A percentile compares a stretch with the other conserved stretches of the same genome.
Evolutionary conservation across 352 stramenopile genomes (phyloP).

Genomic region (Elongisporangium senticosum): DNA sequence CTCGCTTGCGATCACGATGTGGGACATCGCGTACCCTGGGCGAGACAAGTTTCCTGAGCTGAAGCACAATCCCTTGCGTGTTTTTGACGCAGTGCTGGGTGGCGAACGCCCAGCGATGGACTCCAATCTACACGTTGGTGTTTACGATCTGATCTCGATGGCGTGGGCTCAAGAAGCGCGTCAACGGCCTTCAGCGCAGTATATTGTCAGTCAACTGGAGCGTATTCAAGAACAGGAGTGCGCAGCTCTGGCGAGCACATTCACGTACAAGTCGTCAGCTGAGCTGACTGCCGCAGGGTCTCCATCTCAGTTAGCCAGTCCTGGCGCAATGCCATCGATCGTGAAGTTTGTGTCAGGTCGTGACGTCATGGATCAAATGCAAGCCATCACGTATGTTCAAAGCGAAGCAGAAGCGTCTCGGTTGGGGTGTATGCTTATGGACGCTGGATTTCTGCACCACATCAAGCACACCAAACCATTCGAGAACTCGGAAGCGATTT

Average conservation of each 20-base stretch:
- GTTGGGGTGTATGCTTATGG: slow-evolving; percentile 55
- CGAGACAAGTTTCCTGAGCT: slow-evolving; percentile 39
- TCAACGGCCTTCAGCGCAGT: slow-evolving; percentile 29
- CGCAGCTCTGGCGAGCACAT: slow-evolving; percentile 18
- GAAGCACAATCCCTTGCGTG: slow-evolving; percentile 45
- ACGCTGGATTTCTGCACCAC: slow-evolving; percentile 47
- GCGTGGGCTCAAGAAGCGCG: slow-evolving; percentile 39
- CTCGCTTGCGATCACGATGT: slow-evolving; percentile 65
- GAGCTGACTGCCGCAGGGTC: not conserved
- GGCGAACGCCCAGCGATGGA: slow-evolving; percentile 32
- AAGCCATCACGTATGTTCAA: slow-evolving; percentile 33
- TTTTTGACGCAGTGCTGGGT: slow-evolving; percentile 43
- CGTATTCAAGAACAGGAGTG: slow-evolving; percentile 39
- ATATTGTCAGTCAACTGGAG: slow-evolving; percentile 39
- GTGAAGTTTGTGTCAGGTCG: slow-evolving; percentile 26
- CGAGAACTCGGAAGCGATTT: slow-evolving; percentile 28
- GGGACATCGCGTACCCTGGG: slow-evolving; percentile 54
- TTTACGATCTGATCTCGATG: slow-evolving; percentile 28
- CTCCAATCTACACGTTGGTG: slow-evolving; percentile 14
- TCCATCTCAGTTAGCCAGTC: not conserved
- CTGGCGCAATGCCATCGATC: slow-evolving; percentile 19
- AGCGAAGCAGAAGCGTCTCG: slow-evolving; percentile 32
- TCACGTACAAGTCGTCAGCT: not conserved
- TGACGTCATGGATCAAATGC: slow-evolving; percentile 23
- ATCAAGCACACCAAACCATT: slow-evolving; percentile 39